phyloP scores from a whole-genome alignment of 1,139 yeast species.

The Blastobotrys persicus region DNA sequence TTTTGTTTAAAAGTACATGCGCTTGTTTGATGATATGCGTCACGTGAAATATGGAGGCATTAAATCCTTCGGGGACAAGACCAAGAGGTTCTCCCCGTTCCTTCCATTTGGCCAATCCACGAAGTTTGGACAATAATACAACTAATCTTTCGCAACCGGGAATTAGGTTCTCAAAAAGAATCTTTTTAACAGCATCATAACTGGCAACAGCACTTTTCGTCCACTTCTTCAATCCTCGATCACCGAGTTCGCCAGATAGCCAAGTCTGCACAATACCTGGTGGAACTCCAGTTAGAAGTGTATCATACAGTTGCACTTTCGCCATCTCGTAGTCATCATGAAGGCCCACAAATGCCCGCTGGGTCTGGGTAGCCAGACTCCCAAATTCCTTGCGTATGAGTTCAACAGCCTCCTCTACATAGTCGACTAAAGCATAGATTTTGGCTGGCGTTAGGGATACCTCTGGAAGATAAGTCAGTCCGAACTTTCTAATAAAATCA shows the following conservation, averaged over 20 bases:
- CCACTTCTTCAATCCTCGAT: constrained; percentile 64
- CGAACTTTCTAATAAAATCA: constrained; percentile 25
- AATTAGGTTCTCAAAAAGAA: constrained; percentile 50
- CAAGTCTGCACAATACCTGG: constrained; percentile 49
- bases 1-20: constrained; percentile 41
- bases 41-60: constrained; percentile 13
- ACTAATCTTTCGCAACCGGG: constrained; percentile 60
- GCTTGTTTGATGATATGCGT: constrained; percentile 31
- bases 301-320: constrained; percentile 42
- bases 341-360: constrained; percentile 12
- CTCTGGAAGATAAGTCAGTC: constrained; percentile 32
- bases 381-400: constrained; percentile 40
- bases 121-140: constrained; percentile 48
- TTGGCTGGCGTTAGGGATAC: constrained; percentile 35
- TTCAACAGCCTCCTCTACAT: constrained; percentile 46
- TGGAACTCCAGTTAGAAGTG: constrained; percentile 58
- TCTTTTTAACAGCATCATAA: constrained; percentile 50
- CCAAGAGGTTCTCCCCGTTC: constrained; percentile 39
- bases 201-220: constrained; percentile 48
- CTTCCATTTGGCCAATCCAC: constrained; percentile 47
- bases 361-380: constrained; percentile 8
- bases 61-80: constrained; percentile 33
- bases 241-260: constrained; percentile 57
- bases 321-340: constrained; percentile 6
- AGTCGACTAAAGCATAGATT: constrained; percentile 36